Conservation (phyloP, 257 asterid species). For the Solanum medicagineum region DNA sequence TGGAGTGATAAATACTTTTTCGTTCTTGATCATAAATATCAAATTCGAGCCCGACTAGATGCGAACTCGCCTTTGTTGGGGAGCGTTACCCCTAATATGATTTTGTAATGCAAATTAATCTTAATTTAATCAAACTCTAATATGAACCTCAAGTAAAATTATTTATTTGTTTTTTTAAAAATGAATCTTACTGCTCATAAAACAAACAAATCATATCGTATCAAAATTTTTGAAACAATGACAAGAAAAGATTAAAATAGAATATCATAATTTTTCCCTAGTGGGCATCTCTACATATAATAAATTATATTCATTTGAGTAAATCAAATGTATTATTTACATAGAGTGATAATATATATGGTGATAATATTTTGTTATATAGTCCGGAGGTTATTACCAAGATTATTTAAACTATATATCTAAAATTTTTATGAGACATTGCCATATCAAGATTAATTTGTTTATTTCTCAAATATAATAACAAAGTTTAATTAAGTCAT, state of each 20-base stretch:
- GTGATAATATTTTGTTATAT: neutral
- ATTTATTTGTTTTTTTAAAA: neutral
- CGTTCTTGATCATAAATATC: neutral
- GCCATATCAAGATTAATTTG: no score
- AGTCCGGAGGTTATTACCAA: neutral
- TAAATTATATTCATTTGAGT: neutral
- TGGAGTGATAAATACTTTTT: neutral
- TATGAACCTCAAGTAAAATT: neutral
- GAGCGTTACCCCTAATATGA: neutral
- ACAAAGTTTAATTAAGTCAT: neutral
- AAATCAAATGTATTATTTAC: neutral
- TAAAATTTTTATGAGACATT: no score
- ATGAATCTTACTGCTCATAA: neutral
- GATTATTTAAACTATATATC: neutral
- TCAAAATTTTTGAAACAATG: neutral
- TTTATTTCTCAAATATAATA: no score
- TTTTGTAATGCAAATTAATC: neutral
- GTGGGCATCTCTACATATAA: neutral
- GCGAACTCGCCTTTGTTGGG: neutral
- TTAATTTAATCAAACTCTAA: fast-evolving
- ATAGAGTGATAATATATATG: neutral
- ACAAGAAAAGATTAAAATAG: neutral
- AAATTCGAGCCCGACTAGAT: neutral
- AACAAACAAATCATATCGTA: neutral
- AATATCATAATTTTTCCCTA: neutral